Percentiles rank a stretch among this genome's conserved stretches.
Evolutionary conservation across 2,329 filamentous ascomycete species (phyloP).

Genomic region (Microsporum ferrugineum): DNA sequence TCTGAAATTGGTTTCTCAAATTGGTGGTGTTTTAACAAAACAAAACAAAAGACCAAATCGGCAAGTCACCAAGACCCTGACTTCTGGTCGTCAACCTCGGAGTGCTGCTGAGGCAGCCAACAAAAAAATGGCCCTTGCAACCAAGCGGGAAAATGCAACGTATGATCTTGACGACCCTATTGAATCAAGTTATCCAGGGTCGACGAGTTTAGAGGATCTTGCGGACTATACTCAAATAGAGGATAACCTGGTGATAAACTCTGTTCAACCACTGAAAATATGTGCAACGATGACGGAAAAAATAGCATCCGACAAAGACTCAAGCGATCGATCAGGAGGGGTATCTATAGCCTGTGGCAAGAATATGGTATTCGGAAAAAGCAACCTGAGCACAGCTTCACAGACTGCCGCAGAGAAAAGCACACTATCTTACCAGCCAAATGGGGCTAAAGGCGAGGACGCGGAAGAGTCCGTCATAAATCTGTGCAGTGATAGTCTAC

Average conservation of each 20-base stretch:
- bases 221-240: not conserved
- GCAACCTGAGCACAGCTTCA: not conserved
- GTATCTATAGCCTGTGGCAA: not conserved
- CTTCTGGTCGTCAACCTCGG: constrained; percentile 11
- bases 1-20: constrained; percentile 8
- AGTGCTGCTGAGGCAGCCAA: constrained; percentile 12
- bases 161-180: constrained; percentile 15
- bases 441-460: no score
- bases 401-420: not conserved
- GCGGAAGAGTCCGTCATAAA: not conserved
- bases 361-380: not conserved
- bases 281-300: no score
- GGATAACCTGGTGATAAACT: not conserved
- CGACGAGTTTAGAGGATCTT: not conserved
- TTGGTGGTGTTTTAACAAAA: not conserved
- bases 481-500: not conserved
- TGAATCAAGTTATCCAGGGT: constrained; percentile 11
- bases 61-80: constrained; percentile 11
- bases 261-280: not conserved
- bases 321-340: not conserved
- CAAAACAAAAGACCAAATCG: constrained; percentile 3
- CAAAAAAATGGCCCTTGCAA: constrained; percentile 10
- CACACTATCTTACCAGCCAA: not conserved
- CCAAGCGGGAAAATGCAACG: constrained; percentile 7
- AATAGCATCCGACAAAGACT: not conserved